Evolutionary conservation across 768 basidiomycete species (phyloP).

Genomic region (Gymnopilus junonius): DNA sequence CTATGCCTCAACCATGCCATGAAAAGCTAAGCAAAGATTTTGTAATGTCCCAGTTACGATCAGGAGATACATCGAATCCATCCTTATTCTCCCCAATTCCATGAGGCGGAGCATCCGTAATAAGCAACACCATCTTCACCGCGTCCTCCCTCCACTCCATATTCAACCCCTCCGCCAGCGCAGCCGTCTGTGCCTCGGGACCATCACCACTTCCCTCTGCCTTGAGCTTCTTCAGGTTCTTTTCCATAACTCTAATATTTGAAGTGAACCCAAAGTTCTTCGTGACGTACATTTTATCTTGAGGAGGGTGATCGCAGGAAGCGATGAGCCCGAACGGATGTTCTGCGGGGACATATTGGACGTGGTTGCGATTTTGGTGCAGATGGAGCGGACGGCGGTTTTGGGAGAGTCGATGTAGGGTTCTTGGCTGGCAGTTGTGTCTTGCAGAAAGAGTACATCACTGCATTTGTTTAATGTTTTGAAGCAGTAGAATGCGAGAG

Average conservation of each 20-base stretch:
- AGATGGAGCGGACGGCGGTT: constrained; percentile 55
- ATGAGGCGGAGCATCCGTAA: constrained; percentile 65
- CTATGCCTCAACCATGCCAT: constrained; percentile 12
- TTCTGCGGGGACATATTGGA: constrained; percentile 50
- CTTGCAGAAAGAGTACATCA: constrained; percentile 57
- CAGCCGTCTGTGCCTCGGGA: constrained; percentile 62
- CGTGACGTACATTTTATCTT: constrained; percentile 55
- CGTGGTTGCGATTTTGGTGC: constrained; percentile 51
- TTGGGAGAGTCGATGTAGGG: constrained; percentile 45
- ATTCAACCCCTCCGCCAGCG: constrained; percentile 49
- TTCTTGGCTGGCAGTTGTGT: constrained; percentile 52
- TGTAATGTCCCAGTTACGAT: constrained; percentile 24
- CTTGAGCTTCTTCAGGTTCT: constrained; percentile 43
- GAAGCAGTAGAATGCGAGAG: neutral
- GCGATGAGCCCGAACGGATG: constrained; percentile 53
- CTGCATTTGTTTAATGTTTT: constrained; percentile 11
- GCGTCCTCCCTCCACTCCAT: constrained; percentile 54
- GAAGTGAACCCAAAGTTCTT: constrained; percentile 54
- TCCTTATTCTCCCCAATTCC: constrained; percentile 60
- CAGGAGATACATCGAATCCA: constrained; percentile 36
- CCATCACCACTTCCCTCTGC: constrained; percentile 55
- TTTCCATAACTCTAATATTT: constrained; percentile 47
- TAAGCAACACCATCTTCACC: constrained; percentile 56
- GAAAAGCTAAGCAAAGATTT: neutral
- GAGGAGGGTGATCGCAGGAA: constrained; percentile 62